Evolutionary conservation across 768 basidiomycete species (phyloP), one percentile per base, ranked within the genome.

Genomic region (Lactifluus pinguis): DNA sequence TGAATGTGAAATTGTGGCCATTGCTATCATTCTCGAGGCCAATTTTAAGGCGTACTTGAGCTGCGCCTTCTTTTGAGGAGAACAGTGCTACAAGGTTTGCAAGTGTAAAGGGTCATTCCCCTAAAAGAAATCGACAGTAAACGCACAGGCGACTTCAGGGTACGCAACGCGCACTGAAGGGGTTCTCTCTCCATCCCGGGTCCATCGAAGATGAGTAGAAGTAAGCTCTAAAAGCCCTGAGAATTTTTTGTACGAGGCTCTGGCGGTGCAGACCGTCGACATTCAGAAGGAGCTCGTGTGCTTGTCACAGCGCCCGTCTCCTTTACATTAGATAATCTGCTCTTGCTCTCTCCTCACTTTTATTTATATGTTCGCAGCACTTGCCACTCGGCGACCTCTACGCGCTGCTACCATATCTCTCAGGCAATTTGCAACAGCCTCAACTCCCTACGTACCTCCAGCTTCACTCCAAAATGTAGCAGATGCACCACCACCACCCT

Each of bases 1-100:
- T 83, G 74, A 90, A 92, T 1, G 87, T 87, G 72, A 94, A 95
- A 68, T 85, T 89, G 75, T 90, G 87, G 8, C 86, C 88, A 13
- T 78, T 78, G 58, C 88, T 87, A 70, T 90, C 83, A 51, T 76
- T 78, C 55, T 82, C 72, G 36, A 92, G 76, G 1, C 81, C 84
- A 38, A 95, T 74, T 68, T 92, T 92, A 51, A 93, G 76, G 51
- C 84, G 79, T 67, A 90, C 87, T 70, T 92, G 88, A 0, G 87
- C 74, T 6, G 89, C 85, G 56, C 86, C 87, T 68, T 87, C 86
- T 68, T 93, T 93, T 70, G 89, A 91, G 68, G 87, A 91, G 69
- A 92, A 92, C 39, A 94, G 78, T 17, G 89, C 89, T 89, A 34
- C 45, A 45, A 29, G 57, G 34, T 9, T 17, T 9, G 39, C 29